A percentile compares a stretch with the other conserved stretches of the same genome.
Evolutionary conservation across 2,329 filamentous ascomycete genomes (phyloP).

Genomic region (Rhinocladiella mackenziei): DNA sequence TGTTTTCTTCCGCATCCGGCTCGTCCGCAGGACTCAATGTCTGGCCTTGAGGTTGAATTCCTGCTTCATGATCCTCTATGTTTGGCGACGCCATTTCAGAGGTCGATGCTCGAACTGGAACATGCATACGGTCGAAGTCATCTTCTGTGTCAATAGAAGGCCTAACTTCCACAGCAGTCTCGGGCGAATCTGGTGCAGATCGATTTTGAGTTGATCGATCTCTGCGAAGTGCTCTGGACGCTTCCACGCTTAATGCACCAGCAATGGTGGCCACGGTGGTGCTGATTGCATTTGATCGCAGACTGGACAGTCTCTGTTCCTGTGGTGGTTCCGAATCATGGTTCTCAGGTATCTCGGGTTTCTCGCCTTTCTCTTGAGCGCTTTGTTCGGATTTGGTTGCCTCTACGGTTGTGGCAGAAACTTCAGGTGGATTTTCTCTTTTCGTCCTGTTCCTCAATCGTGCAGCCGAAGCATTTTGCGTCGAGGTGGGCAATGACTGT

Average conservation of each 20-base stretch:
- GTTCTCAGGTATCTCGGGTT: background rate
- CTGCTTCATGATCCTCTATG: conserved; percentile 1
- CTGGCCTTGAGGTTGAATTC: conserved; percentile 13
- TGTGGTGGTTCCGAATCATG: background rate
- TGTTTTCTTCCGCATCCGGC: background rate
- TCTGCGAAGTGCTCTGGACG: conserved; percentile 17
- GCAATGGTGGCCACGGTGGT: conserved; percentile 27
- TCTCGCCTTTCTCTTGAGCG: no score
- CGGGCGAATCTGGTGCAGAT: background rate
- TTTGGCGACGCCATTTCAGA: background rate
- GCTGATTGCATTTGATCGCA: conserved; percentile 15
- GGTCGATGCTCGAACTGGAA: background rate
- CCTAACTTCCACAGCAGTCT: background rate
- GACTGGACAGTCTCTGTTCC: background rate
- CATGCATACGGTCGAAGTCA: conserved; percentile 4
- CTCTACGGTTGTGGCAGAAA: background rate
- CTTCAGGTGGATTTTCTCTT: background rate
- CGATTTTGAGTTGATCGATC: conserved; percentile 7
- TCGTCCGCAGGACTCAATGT: conserved; percentile 17
- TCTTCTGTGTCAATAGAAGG: conserved; percentile 7
- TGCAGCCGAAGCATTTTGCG: conserved; percentile 3
- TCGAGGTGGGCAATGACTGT: conserved; percentile 18
- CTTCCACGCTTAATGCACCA: conserved; percentile 27
- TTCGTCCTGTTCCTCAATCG: background rate
- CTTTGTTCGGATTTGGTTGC: no score